Evolutionary conservation across 257 asterid species (phyloP).

Genomic region (Solanum pinnatisectum): DNA sequence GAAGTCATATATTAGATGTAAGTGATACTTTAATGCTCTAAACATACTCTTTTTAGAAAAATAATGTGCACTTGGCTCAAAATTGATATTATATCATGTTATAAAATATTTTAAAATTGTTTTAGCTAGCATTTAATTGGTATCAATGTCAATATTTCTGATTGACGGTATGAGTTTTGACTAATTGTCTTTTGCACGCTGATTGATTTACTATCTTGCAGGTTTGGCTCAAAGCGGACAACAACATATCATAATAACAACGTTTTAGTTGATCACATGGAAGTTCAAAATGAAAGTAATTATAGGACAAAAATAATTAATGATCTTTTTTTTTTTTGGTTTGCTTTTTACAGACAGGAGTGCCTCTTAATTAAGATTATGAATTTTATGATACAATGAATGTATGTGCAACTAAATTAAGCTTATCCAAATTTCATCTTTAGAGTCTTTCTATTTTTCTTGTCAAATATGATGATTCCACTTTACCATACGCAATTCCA

Average conservation of each 20-base stretch:
- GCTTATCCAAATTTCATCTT: neutral
- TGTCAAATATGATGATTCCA: neutral
- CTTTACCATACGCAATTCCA: neutral
- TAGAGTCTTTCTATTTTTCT: neutral
- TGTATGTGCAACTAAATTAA: neutral
- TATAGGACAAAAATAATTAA: neutral
- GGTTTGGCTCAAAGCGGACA: neutral
- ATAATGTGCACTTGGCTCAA: neutral
- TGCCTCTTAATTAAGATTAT: neutral
- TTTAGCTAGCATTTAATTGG: neutral
- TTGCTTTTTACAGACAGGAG: neutral
- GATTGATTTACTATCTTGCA: neutral
- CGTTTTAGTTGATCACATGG: neutral
- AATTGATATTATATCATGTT: neutral
- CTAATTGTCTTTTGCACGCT: neutral
- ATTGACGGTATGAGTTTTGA: neutral
- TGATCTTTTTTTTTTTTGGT: neutral
- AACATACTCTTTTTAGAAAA: neutral
- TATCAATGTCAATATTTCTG: neutral
- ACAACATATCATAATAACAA: neutral
- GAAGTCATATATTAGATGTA: neutral
- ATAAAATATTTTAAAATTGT: neutral
- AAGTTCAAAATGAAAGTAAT: neutral
- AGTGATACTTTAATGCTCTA: neutral
- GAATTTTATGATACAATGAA: neutral